Base-by-base conservation (phyloP, 176 grass and related monocot species). In the Chrysopogon serrulatus region DNA sequence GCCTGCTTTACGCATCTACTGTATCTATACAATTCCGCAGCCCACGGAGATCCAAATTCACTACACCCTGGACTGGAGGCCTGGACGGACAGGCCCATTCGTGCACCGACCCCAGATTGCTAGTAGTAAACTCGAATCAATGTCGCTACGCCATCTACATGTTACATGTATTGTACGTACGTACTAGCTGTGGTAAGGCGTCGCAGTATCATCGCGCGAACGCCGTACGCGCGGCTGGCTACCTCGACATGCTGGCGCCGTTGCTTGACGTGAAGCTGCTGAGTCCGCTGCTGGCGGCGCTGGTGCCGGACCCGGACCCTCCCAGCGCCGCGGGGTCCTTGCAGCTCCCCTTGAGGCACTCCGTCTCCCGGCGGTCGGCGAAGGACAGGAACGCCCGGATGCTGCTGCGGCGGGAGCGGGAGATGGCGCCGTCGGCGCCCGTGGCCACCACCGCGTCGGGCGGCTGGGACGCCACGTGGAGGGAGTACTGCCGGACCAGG, bases 311-410 rank as follows among this genome's bases (percentile, higher is more conserved):
- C 17, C 51, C 37, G 82, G 87, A 82, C 49, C 1, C 87, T 3
- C 24, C 84, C 16, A 75, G 44, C 10, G 74, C 73, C 49, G 54
- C 64, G 1, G 27, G 16, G 3, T 79, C 73, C 5, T 60, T 69
- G 60, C 37, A 60, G 56, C 73, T 37, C 35, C 57, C 45, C 23
- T 11, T 60, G 10, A 1, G 36, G n/a, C 21, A 2, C 45, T 74
- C 74, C n/a, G 19, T 3, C 17, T 90, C 88, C 47, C 88, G 83
- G 24, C 26, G 74, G 67, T 94, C 87, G 12, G 84, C 91, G 65
- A 97, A 97, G 35, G 94, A 97, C 76, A 97, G 79, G 74, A 97
- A 97, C 35, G 85, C 49, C 23, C 47, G 82, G 74, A 94, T 42
- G 35, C 62, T 76, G 74, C 87, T 79, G 48, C 90, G 79, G 40